Evolutionary conservation across 2,329 filamentous ascomycete species (phyloP).

Genomic region (Sordariomycetes sp.): DNA sequence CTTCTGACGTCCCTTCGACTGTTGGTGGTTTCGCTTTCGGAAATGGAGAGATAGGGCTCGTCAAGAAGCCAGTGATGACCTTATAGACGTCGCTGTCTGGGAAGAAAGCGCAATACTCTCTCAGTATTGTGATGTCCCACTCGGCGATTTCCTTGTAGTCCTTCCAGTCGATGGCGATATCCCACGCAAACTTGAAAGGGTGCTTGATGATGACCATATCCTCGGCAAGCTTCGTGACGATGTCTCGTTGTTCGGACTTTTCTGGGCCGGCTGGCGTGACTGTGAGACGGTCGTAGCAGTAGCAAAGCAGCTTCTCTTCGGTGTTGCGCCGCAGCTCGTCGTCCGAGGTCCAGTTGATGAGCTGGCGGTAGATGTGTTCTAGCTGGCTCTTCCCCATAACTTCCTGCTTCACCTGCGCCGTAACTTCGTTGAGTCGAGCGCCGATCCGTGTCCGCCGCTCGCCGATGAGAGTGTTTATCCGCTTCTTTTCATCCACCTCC

Average conservation of each 20-base stretch:
- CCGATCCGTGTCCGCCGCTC: slow-evolving; percentile 82
- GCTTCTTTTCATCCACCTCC: slow-evolving; percentile 78
- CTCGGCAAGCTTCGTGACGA: slow-evolving; percentile 66
- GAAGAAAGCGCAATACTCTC: slow-evolving; percentile 75
- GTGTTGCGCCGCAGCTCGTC: slow-evolving; percentile 75
- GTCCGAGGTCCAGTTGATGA: slow-evolving; percentile 85
- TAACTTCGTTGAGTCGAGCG: slow-evolving; percentile 74
- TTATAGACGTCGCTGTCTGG: slow-evolving; percentile 74
- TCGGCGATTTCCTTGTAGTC: slow-evolving; percentile 65
- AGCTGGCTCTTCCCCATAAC: slow-evolving; percentile 66
- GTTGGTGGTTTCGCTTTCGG: slow-evolving; percentile 28
- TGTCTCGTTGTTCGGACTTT: slow-evolving; percentile 60
- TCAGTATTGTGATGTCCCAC: slow-evolving; percentile 67
- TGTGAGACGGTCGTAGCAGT: slow-evolving; percentile 68
- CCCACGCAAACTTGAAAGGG: slow-evolving; percentile 82
- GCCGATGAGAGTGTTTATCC: slow-evolving; percentile 81
- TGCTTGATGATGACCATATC: slow-evolving; percentile 97
- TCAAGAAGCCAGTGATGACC: slow-evolving; percentile 71
- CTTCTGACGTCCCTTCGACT: slow-evolving; percentile 23
- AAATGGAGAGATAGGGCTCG: slow-evolving; percentile 77
- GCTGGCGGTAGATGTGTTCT: slow-evolving; percentile 68
- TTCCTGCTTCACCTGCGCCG: slow-evolving; percentile 76
- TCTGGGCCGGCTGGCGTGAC: slow-evolving; percentile 51
- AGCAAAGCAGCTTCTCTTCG: slow-evolving; percentile 80
- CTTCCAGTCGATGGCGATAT: slow-evolving; percentile 80